Evolutionary conservation across 352 stramenopile species (phyloP).

Genomic region (Pythium volutum): DNA sequence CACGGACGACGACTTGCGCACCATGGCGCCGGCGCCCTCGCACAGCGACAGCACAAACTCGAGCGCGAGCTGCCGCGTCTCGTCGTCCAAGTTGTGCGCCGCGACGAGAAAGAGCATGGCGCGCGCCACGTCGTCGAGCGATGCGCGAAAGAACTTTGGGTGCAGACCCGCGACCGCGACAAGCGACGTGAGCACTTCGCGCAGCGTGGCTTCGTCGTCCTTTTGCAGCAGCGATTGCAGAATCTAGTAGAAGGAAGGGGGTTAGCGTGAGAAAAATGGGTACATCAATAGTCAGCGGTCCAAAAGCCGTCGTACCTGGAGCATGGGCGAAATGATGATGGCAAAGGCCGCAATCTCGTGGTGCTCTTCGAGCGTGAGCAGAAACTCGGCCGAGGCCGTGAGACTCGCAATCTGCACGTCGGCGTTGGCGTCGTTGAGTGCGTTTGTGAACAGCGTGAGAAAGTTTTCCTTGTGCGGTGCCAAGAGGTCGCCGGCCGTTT

Average conservation of each 20-base stretch:
- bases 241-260: constrained; percentile 33
- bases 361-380: constrained; percentile 70
- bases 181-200: constrained; percentile 68
- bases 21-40: constrained; percentile 78
- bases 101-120: constrained; percentile 81
- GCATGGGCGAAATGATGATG: constrained; percentile 67
- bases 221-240: constrained; percentile 58
- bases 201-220: constrained; percentile 63
- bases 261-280: constrained; percentile 13
- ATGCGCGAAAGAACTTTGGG: constrained; percentile 76
- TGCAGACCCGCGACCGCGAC: constrained; percentile 77
- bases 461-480: constrained; percentile 78
- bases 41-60: constrained; percentile 81
- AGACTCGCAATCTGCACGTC: constrained; percentile 72
- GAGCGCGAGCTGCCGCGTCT: constrained; percentile 75
- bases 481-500: constrained; percentile 66
- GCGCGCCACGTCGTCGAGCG: constrained; percentile 63
- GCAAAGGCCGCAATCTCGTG: constrained; percentile 67
- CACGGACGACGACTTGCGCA: constrained; percentile 62
- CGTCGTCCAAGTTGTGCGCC: constrained; percentile 55
- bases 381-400: constrained; percentile 68
- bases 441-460: constrained; percentile 70
- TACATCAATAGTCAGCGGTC: constrained; percentile 3
- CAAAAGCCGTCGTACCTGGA: constrained; percentile 35
- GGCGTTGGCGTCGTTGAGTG: constrained; percentile 56